Evolutionary conservation across 331 rosid genomes (phyloP).

Genomic region (Dryas integrifolia): DNA sequence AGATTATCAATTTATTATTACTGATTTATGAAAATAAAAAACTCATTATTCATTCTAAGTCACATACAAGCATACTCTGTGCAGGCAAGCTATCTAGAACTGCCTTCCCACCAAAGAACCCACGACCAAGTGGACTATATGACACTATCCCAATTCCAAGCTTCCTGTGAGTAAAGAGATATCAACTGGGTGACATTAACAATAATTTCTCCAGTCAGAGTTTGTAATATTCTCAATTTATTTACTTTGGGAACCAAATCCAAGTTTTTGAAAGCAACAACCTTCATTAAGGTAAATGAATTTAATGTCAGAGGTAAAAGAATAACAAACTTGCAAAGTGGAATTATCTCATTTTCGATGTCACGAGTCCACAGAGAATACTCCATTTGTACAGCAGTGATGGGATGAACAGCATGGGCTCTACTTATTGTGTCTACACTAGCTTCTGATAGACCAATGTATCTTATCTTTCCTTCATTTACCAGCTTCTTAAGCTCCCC

Average conservation of each 20-base stretch:
- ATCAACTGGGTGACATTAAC: background rate
- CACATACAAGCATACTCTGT: constrained; percentile 31
- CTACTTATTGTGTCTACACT: constrained; percentile 62
- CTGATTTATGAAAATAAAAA: too few species aligned
- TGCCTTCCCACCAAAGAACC: constrained; percentile 78
- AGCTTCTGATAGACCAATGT: constrained; percentile 69
- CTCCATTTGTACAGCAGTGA: constrained; percentile 76
- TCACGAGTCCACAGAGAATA: constrained; percentile 78
- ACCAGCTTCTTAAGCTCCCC: constrained; percentile 69
- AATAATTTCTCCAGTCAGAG: background rate
- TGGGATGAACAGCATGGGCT: constrained; percentile 81
- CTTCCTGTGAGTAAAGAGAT: constrained; percentile 35
- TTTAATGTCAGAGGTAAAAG: background rate
- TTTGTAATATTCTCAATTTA: background rate
- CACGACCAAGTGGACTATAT: constrained; percentile 75
- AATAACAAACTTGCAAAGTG: constrained; percentile 54
- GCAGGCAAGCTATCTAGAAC: constrained; percentile 44
- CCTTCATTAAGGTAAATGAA: background rate
- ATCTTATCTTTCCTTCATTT: constrained; percentile 64
- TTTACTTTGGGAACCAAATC: background rate
- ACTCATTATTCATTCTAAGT: background rate
- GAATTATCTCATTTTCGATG: constrained; percentile 56
- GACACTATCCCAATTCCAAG: constrained; percentile 72
- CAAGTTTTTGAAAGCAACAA: background rate
- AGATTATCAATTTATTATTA: background rate